Conservation (phyloP, 1,284 basidiomycete species). For the Tylopilus sp. region DNA sequence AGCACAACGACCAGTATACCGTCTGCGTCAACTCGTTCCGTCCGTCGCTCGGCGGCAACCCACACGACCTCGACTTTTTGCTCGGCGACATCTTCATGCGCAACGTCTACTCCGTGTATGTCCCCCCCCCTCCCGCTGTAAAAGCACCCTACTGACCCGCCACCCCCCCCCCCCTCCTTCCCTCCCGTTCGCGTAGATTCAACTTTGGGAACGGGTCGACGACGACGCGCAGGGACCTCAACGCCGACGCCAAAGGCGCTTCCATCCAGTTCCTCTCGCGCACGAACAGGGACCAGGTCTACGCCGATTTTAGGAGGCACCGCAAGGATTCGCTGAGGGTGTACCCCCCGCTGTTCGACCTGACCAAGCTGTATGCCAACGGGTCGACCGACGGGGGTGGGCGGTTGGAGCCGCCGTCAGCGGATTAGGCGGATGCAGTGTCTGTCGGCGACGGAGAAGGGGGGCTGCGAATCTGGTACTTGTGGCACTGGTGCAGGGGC, state of each 20-base stretch:
- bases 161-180: background rate
- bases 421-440: background rate
- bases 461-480: background rate
- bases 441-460: too few species aligned
- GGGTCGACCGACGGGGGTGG: constrained; percentile 24
- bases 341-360: constrained; percentile 29
- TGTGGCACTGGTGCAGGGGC: too few species aligned
- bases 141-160: background rate
- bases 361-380: constrained; percentile 17
- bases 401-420: constrained; percentile 15
- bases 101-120: constrained; percentile 51
- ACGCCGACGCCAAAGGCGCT: constrained; percentile 28
- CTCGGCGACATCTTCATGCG: constrained; percentile 53
- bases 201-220: constrained; percentile 18
- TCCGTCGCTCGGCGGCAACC: constrained; percentile 23
- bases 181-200: constrained; percentile 1
- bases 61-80: constrained; percentile 39
- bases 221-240: constrained; percentile 8
- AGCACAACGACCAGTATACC: constrained; percentile 35
- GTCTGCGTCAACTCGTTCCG: constrained; percentile 36
- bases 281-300: constrained; percentile 34
- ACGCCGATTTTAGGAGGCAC: constrained; percentile 26
- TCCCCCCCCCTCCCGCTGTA: background rate
- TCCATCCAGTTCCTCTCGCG: constrained; percentile 41
- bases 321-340: constrained; percentile 31